Percentiles rank a stretch among this genome's conserved stretches.
Conservation (phyloP, 2,329 filamentous ascomycete species). For the Trichoderma atrobrunneum region DNA sequence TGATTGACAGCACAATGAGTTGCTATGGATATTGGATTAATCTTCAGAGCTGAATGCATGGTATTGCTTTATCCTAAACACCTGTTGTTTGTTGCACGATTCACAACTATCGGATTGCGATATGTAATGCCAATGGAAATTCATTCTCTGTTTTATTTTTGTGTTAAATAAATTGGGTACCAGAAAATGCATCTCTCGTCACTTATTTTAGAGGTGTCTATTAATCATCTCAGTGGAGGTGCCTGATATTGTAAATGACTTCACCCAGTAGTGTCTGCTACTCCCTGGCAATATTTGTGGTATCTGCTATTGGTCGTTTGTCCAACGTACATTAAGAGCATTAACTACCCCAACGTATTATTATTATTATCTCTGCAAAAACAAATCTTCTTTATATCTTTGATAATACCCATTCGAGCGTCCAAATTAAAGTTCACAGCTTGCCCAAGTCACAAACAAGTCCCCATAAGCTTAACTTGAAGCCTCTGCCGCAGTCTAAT, state of each 20-base stretch:
- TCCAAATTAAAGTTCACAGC: neutral
- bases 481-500: neutral
- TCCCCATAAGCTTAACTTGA: neutral
- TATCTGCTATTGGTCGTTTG: neutral
- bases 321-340: neutral
- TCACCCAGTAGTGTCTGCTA: neutral
- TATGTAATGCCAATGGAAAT: neutral
- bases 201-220: neutral
- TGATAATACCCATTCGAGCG: neutral
- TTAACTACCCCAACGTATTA: neutral
- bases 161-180: neutral
- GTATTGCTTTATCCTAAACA: neutral
- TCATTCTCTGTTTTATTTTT: neutral
- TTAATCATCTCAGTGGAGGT: neutral
- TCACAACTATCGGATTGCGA: neutral
- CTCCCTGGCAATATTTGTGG: neutral
- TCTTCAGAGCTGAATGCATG: neutral
- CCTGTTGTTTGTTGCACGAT: neutral
- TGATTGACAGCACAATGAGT: neutral
- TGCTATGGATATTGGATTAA: neutral
- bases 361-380: neutral
- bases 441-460: neutral
- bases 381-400: neutral
- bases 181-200: neutral
- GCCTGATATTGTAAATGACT: neutral